Evolutionary conservation across 352 stramenopile species (phyloP).

Genomic region (Poterioochromonas sp.): DNA sequence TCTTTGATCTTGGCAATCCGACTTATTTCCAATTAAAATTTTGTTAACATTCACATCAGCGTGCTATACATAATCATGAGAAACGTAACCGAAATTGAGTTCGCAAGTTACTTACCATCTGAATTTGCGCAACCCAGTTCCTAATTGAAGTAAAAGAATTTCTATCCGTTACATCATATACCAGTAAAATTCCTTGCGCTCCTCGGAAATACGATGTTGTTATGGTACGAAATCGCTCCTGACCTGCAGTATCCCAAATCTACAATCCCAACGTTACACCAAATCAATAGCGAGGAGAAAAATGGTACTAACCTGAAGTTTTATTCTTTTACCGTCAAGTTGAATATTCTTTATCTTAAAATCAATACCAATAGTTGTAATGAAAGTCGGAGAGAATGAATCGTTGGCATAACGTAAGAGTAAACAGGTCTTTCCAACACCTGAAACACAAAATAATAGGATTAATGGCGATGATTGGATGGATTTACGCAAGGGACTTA

Average conservation of each 20-base stretch:
- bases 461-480: not conserved
- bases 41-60: conserved; percentile 99
- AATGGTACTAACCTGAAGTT: conserved; percentile 59
- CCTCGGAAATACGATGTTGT: conserved; percentile 91
- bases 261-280: not conserved
- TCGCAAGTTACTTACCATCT: conserved; percentile 44
- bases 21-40: conserved; percentile 99
- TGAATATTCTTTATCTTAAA: conserved; percentile 70
- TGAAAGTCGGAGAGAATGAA: conserved; percentile 61
- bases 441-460: conserved; percentile 36
- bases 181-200: conserved; percentile 81
- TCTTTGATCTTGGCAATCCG: conserved; percentile 92
- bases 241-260: conserved; percentile 91
- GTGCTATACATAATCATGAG: conserved; percentile 62
- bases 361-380: conserved; percentile 73
- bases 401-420: conserved; percentile 64
- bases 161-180: conserved; percentile 90
- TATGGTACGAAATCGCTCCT: conserved; percentile 87
- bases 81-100: not conserved
- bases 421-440: conserved; percentile 67
- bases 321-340: conserved; percentile 85
- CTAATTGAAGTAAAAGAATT: conserved; percentile 86
- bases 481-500: conserved; percentile 41
- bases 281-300: not conserved
- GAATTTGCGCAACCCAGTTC: conserved; percentile 90